Percentiles rank a stretch among this genome's conserved stretches.
Evolutionary conservation across 805 yeast genomes (phyloP).

Genomic region (Metschnikowia dekortorum): DNA sequence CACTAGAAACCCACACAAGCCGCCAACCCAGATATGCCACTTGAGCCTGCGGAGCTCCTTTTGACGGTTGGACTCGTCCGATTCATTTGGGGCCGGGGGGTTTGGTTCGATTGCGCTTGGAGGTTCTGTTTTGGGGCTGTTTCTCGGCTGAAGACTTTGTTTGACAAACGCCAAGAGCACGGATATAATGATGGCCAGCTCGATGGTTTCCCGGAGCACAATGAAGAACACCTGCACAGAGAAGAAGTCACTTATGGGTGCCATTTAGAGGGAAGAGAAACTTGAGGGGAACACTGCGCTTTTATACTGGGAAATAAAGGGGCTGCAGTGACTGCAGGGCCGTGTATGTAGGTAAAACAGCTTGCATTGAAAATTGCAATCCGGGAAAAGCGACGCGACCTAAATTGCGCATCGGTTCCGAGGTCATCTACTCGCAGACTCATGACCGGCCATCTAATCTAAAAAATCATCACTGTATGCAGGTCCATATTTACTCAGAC

Average conservation of each 20-base stretch:
- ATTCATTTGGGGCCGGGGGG: background rate
- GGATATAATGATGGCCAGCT: constrained; percentile 20
- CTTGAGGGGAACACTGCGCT: background rate
- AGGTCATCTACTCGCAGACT: background rate
- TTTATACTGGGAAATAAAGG: background rate
- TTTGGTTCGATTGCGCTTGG: background rate
- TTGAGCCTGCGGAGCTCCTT: constrained; percentile 21
- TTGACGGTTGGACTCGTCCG: background rate
- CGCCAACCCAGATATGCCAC: constrained; percentile 43
- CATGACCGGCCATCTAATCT: background rate
- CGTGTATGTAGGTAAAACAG: background rate
- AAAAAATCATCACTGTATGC: background rate
- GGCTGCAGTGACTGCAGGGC: background rate
- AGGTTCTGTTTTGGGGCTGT: background rate
- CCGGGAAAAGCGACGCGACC: background rate
- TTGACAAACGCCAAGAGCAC: constrained; percentile 19
- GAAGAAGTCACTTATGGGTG: constrained; percentile 14
- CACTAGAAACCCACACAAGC: constrained; percentile 33
- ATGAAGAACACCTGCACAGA: constrained; percentile 20
- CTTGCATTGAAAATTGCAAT: background rate
- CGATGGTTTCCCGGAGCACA: constrained; percentile 18
- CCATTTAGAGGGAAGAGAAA: constrained; percentile 3
- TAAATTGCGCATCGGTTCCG: background rate
- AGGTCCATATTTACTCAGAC: background rate
- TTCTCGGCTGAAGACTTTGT: constrained; percentile 7